Evolutionary conservation across 2,329 filamentous ascomycete genomes (phyloP), one percentile per base, ranked within the genome.

Genomic region (Xylariomycetidae sp.): DNA sequence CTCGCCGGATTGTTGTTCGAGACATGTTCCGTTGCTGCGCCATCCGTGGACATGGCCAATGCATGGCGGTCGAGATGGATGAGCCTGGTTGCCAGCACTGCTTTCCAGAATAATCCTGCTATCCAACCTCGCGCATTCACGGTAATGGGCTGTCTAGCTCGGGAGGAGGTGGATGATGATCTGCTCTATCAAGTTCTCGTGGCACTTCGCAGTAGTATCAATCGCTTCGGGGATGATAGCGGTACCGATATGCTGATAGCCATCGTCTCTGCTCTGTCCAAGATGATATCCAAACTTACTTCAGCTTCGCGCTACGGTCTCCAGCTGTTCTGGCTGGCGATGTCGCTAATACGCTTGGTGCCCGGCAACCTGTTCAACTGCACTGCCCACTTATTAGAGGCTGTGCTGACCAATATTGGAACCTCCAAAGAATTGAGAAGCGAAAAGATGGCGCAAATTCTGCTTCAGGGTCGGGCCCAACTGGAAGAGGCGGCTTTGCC

Each of bases 91-190:
- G 79, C 80, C 12, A 85, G 80, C 50, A 85, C 80, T 8, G 80
- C 80, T 0, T 85, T 85, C 52, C 80, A 85, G 51, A 83, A 80
- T 50, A 85, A 85, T 49, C 80, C 80, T 7, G 79, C 80, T 3
- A 80, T 85, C 36, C 80, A 85, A 44, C 79, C 80, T 5, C 66
- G 77, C 14, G 80, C 80, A 2, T 85, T 85, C 47, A 73, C 78
- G 2, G 80, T 84, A 25, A 83, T 85, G 80, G 80, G 80, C 11
- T 84, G 79, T 45, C 59, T 85, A 8, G 80, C 80, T 16, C 68
- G 78, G n/a, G 80, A 84, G 49, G 80, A 84, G 51, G 80, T 85
- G 2, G 80, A 85, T 34, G 80, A 85, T 43, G 80, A 85, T 50
- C 63, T 85, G 4, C 66, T 85, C 3, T 85, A 85, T 50, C 80